Percentiles rank a stretch among this genome's conserved stretches.
Conservation (phyloP, 164 flowering plant species). For the Sedum album region DNA sequence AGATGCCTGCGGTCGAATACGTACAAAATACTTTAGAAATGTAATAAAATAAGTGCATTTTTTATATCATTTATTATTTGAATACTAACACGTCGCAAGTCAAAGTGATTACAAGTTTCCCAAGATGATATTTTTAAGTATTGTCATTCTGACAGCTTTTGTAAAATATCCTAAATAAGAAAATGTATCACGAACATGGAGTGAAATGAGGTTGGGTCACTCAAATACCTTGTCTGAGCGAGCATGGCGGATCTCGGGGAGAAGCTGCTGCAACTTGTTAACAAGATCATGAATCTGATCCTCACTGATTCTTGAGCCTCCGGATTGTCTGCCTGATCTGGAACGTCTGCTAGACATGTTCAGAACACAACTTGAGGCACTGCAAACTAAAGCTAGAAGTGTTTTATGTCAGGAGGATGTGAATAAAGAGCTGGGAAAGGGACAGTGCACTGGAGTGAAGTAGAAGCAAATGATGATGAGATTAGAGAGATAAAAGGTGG, state of each 20-base stretch:
- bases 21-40: neutral
- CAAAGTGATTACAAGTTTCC: neutral
- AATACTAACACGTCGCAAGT: neutral
- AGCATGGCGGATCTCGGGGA: constrained; percentile 32
- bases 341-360: constrained; percentile 46
- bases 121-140: neutral
- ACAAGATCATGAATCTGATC: constrained; percentile 44
- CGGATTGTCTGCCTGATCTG: constrained; percentile 22
- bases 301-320: constrained; percentile 30
- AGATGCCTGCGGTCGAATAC: neutral
- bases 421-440: neutral
- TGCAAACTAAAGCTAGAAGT: neutral
- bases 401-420: neutral
- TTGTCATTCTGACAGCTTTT: neutral
- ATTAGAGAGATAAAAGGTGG: neutral
- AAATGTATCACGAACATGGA: neutral
- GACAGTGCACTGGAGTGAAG: constrained; percentile 1
- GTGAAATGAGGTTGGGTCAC: neutral
- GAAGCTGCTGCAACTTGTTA: constrained; percentile 35
- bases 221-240: constrained; percentile 31
- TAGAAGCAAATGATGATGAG: constrained; percentile 16
- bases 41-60: neutral
- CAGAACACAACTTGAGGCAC: no score
- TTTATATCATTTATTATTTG: neutral
- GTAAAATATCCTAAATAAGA: neutral